phyloP scores from a whole-genome alignment of 1,284 basidiomycete genomes.

The Boletus smithii region DNA sequence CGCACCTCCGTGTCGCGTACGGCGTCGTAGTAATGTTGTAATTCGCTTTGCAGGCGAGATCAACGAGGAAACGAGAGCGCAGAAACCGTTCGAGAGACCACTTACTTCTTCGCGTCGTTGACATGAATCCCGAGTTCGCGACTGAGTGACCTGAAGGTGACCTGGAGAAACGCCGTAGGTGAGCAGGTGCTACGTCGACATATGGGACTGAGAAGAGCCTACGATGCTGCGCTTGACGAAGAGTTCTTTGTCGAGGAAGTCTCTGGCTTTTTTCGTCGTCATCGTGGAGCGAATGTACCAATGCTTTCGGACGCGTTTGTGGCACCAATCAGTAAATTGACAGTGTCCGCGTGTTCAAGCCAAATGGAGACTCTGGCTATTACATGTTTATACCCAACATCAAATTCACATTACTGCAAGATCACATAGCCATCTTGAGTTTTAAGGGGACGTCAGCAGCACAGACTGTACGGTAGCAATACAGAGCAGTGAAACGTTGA shows the following conservation, averaged over 20 bases:
- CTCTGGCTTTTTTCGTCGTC: conserved; percentile 43
- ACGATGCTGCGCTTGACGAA: conserved; percentile 63
- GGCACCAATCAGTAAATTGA: no score
- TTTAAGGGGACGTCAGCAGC: no score
- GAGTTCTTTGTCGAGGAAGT: conserved; percentile 63
- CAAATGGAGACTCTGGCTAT: no score
- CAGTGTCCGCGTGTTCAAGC: no score
- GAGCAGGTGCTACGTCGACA: background rate
- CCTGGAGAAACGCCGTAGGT: conserved; percentile 38
- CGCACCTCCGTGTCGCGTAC: conserved; percentile 39
- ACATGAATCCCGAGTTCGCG: conserved; percentile 66
- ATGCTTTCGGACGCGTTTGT: conserved; percentile 6
- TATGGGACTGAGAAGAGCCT: conserved; percentile 19
- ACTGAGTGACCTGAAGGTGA: conserved; percentile 72
- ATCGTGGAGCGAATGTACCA: conserved; percentile 31
- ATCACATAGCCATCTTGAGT: no score
- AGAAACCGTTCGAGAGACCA: background rate
- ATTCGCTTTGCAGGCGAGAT: conserved; percentile 43
- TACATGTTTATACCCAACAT: no score
- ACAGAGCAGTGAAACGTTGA: no score
- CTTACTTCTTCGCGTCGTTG: conserved; percentile 70
- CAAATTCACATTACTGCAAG: no score
- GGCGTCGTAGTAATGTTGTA: conserved; percentile 53
- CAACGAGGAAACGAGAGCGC: background rate
- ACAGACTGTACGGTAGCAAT: no score